Percentiles rank a stretch among this genome's conserved stretches.
Evolutionary conservation across 176 grass and related monocot species (phyloP).

Genomic region (Triticum monococcum): DNA sequence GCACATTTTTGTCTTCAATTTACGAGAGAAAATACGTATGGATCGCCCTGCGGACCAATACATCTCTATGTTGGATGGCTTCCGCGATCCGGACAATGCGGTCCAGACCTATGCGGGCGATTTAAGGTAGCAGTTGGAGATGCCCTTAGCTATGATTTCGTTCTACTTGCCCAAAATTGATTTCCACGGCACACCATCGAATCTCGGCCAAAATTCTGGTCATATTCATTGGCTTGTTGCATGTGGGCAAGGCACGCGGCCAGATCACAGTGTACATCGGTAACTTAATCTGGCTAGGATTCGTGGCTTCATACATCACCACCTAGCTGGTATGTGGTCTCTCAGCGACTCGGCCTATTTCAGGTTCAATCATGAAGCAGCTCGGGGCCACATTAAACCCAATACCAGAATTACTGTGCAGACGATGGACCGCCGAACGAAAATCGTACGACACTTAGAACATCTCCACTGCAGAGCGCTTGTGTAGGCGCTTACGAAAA

Average conservation of each 20-base stretch:
- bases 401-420: too few relatives aligned
- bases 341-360: background rate
- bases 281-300: background rate
- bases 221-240: background rate
- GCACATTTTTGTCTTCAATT: too few relatives aligned
- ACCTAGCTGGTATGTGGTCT: background rate
- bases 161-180: background rate
- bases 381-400: background rate
- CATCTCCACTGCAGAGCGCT: too few relatives aligned
- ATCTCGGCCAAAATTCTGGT: background rate
- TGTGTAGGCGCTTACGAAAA: too few relatives aligned
- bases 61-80: too few relatives aligned
- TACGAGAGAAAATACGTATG: too few relatives aligned
- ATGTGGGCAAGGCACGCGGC: background rate
- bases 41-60: too few relatives aligned
- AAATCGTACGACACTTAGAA: too few relatives aligned
- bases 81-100: too few relatives aligned
- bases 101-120: too few relatives aligned
- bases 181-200: background rate
- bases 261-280: background rate
- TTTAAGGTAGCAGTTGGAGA: too few relatives aligned
- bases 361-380: background rate
- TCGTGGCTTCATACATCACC: background rate
- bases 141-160: background rate
- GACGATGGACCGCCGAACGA: too few relatives aligned